These are phyloP conservation scores for Pythium rishiriense DNA, from an alignment of 352 stramenopile species.

Conservation along the genomic window DNA sequence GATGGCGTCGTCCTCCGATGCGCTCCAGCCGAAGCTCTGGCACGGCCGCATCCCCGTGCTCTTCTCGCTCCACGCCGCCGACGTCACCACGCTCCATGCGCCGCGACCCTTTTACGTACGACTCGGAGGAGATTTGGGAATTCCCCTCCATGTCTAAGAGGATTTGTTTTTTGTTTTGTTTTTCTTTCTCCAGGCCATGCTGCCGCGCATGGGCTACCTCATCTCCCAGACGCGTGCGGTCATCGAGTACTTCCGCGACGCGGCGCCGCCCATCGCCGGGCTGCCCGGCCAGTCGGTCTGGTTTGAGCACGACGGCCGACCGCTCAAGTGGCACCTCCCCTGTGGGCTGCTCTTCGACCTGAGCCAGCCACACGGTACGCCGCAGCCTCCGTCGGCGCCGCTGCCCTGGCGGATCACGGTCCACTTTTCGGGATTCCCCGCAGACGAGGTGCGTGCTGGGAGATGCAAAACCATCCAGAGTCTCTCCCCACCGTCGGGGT, in stretches of 20 bases:
- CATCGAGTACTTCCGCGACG: constrained; percentile 79
- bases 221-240: constrained; percentile 70
- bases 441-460: constrained; percentile 35
- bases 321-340: constrained; percentile 79
- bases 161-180: not conserved
- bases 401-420: constrained; percentile 76
- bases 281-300: constrained; percentile 61
- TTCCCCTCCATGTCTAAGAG: not conserved
- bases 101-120: constrained; percentile 77
- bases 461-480: not conserved
- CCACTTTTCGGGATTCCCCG: constrained; percentile 78
- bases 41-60: constrained; percentile 65
- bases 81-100: constrained; percentile 80
- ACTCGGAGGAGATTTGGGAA: constrained; percentile 9
- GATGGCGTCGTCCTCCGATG: not conserved
- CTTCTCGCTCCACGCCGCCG: constrained; percentile 69
- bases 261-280: constrained; percentile 58
- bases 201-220: constrained; percentile 82
- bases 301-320: constrained; percentile 61
- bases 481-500: too few relatives aligned
- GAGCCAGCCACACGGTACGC: constrained; percentile 23
- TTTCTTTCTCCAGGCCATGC: constrained; percentile 51
- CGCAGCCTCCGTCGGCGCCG: constrained; percentile 1
- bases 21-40: constrained; percentile 52
- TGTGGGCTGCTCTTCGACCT: constrained; percentile 76